Evolutionary conservation across 805 yeast genomes (phyloP), one percentile per base, ranked within the genome.

Genomic region (Yarrowia sp.): DNA sequence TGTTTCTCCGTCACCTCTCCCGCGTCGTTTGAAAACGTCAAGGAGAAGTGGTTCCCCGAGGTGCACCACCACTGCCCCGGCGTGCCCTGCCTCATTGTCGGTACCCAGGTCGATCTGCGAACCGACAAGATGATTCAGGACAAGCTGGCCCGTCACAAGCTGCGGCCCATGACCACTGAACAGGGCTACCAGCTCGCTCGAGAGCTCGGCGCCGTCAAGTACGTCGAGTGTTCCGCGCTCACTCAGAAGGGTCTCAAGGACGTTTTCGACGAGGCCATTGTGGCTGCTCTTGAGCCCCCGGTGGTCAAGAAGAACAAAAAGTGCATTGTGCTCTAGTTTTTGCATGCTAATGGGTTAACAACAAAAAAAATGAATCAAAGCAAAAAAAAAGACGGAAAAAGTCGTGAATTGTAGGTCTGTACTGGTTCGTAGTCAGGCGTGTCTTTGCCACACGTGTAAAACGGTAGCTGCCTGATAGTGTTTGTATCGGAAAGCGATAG

Each of bases 1-100:
- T 95, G 99, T 79, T 93, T 95, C 79, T 88, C 96, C 41, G 97
- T 95, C 67, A 92, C 96, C 70, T 92, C 97, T 13, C 99, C 98
- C 38, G 96, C 99, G 41, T 88, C 96, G 18, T 95, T 93, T 77
- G 98, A 95, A 78, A 93, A 93, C 79, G 98, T 95, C 63, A 89
- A 90, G 76, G 98, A 95, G 79, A 93, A 93, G 79, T 93, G 99
- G 99, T 89, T 92, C 80, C 98, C 98, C 35, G 99, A 93, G 77
- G 96, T 95, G 68, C 97, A 92, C 76, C 98, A 93, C 78, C 92
- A 89, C 72, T 96, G 98, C 74, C 96, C 96, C n/a, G 97, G 96
- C 67, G 98, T 92, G 53, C 98, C 98, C 22, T 93, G 97, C 73
- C 84, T 93, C 71, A 90, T 93, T 74, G 98, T 93, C 45, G 99